Conservation (phyloP, 192 early-diverging fungal genomes). For the Entomortierella chlamydospora region DNA sequence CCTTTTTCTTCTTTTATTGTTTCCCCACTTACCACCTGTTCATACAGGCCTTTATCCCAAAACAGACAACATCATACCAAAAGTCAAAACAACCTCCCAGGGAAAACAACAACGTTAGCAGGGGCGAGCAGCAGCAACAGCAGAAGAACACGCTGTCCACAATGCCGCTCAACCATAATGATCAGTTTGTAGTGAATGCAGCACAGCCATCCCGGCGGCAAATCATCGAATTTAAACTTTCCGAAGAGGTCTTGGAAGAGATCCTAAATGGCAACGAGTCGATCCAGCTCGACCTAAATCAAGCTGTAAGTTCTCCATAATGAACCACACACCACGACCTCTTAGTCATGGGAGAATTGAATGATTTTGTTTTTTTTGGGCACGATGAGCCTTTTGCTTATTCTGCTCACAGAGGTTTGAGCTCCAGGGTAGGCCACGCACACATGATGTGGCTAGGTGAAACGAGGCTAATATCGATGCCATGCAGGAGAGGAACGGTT, state of each 20-base stretch:
- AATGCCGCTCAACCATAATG: conserved; percentile 81
- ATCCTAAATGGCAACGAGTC: conserved; percentile 48
- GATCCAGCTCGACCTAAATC: conserved; percentile 44
- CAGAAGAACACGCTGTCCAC: conserved; percentile 64
- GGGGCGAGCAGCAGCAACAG: conserved; percentile 54
- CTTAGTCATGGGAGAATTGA: background rate
- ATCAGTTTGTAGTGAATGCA: conserved; percentile 50
- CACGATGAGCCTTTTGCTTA: background rate
- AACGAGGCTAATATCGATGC: conserved; percentile 17
- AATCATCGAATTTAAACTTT: conserved; percentile 52
- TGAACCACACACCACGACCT: no score
- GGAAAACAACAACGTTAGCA: background rate
- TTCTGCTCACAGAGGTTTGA: background rate
- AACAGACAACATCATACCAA: no score
- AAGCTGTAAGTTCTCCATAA: conserved; percentile 35
- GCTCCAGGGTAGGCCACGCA: conserved; percentile 5
- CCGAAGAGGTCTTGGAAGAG: conserved; percentile 52
- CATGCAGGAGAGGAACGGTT: background rate
- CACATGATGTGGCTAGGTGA: background rate
- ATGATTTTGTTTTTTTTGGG: conserved; percentile 2
- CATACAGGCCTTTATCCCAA: no score
- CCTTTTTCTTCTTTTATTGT: no score
- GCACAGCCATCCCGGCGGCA: conserved; percentile 46
- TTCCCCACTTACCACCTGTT: no score
- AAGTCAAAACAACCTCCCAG: no score